Percentiles rank a stretch among this genome's conserved stretches.
These are phyloP conservation scores for Chlorella variabilis DNA, from an alignment of 163 green algal species.

Conservation along the genomic window DNA sequence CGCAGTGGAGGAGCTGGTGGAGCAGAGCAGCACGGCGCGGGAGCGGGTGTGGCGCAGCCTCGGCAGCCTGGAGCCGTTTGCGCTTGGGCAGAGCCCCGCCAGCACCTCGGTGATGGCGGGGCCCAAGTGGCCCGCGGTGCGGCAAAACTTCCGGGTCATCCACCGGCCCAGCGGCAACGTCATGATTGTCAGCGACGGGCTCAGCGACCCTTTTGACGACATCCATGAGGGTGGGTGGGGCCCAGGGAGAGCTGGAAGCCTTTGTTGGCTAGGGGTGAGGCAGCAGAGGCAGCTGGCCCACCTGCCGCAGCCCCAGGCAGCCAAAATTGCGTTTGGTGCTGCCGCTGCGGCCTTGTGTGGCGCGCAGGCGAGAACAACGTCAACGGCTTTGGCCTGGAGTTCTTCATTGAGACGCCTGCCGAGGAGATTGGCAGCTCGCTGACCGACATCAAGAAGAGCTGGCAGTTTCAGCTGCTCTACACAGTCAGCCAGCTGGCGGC, in stretches of 20 bases:
- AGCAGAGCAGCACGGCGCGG: slow-evolving; percentile 47
- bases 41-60: slow-evolving; percentile 52
- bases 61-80: slow-evolving; percentile 62
- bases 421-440: slow-evolving; percentile 54
- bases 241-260: no score
- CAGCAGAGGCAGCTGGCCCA: no score
- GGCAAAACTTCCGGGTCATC: slow-evolving; percentile 63
- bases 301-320: no score
- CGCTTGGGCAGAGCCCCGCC: slow-evolving; percentile 47
- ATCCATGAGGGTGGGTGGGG: slow-evolving; percentile 51
- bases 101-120: slow-evolving; percentile 36
- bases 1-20: slow-evolving; percentile 64
- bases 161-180: slow-evolving; percentile 55
- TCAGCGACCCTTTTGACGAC: slow-evolving; percentile 76
- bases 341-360: no score
- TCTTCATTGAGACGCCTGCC: slow-evolving; percentile 68
- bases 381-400: slow-evolving; percentile 73
- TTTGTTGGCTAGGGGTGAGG: no score
- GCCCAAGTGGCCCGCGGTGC: slow-evolving; percentile 62
- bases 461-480: slow-evolving; percentile 75
- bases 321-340: no score
- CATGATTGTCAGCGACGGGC: slow-evolving; percentile 64
- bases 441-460: slow-evolving; percentile 58
- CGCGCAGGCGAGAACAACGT: slow-evolving; percentile 62
- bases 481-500: slow-evolving; percentile 69